Evolutionary conservation across 805 yeast genomes (phyloP).

Genomic region (Candida germanica): DNA sequence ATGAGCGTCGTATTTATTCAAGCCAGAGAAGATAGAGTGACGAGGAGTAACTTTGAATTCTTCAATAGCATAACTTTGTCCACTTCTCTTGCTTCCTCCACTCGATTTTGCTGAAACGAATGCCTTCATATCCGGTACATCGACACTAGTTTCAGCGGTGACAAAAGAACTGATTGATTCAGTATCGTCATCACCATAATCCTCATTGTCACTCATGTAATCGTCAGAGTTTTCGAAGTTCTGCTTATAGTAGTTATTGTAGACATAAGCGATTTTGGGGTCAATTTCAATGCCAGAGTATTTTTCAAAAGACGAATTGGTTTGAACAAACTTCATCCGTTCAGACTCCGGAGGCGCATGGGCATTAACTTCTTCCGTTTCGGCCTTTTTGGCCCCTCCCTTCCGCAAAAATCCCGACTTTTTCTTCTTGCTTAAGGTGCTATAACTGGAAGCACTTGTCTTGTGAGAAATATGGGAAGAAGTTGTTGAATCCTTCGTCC

Average conservation of each 20-base stretch:
- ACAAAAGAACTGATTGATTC: slow-evolving; percentile 31
- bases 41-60: slow-evolving; percentile 14
- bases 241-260: slow-evolving; percentile 18
- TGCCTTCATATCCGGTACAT: slow-evolving; percentile 12
- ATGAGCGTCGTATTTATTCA: slow-evolving; percentile 51
- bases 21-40: slow-evolving; percentile 45
- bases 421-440: slow-evolving; percentile 25
- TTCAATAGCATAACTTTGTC: slow-evolving; percentile 8
- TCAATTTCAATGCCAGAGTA: slow-evolving; percentile 20
- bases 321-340: slow-evolving; percentile 27
- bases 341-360: slow-evolving; percentile 20
- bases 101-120: slow-evolving; percentile 5
- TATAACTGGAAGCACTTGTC: slow-evolving; percentile 20
- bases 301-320: slow-evolving; percentile 23
- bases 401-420: slow-evolving; percentile 16
- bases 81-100: not conserved
- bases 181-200: slow-evolving; percentile 18
- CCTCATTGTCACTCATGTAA: slow-evolving; percentile 18
- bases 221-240: slow-evolving; percentile 19
- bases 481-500: slow-evolving; percentile 21
- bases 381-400: slow-evolving; percentile 6
- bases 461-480: slow-evolving; percentile 25
- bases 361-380: slow-evolving; percentile 6
- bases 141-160: slow-evolving; percentile 28
- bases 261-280: slow-evolving; percentile 23